Conservation (phyloP, 257 asterid genomes). For the Solanum chilense region DNA sequence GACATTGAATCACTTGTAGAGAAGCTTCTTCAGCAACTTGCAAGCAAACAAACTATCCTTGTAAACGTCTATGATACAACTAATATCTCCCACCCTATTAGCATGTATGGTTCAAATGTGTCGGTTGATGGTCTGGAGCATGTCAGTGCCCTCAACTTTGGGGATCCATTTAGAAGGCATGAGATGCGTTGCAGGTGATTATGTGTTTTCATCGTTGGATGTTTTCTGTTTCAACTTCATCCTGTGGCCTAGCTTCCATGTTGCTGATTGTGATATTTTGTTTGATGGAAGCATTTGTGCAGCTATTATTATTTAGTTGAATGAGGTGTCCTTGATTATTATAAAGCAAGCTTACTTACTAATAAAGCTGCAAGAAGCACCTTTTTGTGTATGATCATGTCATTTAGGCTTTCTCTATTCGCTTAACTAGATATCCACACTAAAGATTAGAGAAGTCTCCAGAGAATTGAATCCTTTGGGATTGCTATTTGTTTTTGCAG, state of each 20-base stretch:
- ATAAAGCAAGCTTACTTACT: not conserved
- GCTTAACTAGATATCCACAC: not conserved
- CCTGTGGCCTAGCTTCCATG: not conserved
- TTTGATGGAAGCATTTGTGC: not conserved
- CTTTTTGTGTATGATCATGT: not conserved
- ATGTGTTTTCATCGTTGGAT: not conserved
- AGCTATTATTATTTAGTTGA: not conserved
- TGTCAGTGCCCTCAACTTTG: constrained; percentile 80
- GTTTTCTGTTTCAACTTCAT: not conserved
- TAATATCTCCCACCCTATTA: constrained; percentile 54
- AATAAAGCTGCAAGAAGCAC: not conserved
- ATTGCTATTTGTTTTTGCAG: constrained; percentile 25
- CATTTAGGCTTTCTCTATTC: not conserved
- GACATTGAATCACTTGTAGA: constrained; percentile 96
- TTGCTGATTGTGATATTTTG: not conserved
- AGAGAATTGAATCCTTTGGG: not conserved
- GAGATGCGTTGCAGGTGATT: constrained; percentile 97
- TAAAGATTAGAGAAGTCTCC: not conserved
- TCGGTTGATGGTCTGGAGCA: constrained; percentile 38
- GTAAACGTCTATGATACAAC: constrained; percentile 86
- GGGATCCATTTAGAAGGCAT: constrained; percentile 88
- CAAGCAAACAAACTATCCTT: constrained; percentile 87
- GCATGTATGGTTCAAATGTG: constrained; percentile 79
- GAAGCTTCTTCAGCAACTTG: constrained; percentile 95
- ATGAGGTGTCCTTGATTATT: not conserved